Percentiles rank a stretch among this genome's conserved stretches.
phyloP scores from a whole-genome alignment of 176 grass and related monocot species.

The maize (Zea mays) region DNA sequence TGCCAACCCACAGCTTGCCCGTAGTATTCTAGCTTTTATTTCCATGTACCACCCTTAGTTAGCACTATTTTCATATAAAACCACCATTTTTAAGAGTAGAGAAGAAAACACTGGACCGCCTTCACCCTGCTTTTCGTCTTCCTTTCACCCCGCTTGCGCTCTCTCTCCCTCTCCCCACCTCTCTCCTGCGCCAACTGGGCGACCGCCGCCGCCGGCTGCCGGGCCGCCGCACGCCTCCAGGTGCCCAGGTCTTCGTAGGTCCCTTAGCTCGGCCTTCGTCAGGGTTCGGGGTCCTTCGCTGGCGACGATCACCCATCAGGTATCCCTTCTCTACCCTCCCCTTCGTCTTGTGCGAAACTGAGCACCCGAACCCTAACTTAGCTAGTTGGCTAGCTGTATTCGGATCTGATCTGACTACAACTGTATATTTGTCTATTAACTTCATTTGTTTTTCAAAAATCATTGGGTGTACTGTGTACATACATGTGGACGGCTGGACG shows the following conservation, averaged over 20 bases:
- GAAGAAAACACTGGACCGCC: neutral
- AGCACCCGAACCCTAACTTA: neutral
- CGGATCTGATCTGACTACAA: conserved; percentile 7
- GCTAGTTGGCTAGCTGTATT: neutral
- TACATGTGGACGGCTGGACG: neutral
- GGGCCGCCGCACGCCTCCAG: neutral
- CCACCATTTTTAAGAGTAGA: neutral
- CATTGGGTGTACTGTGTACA: neutral
- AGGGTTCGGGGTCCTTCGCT: neutral
- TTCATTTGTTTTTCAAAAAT: neutral
- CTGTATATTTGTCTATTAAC: neutral
- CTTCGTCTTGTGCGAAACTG: neutral
- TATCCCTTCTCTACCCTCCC: too few species aligned
- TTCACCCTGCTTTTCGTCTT: neutral
- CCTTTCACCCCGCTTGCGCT: neutral
- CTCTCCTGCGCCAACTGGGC: conserved; percentile 4
- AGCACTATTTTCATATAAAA: neutral
- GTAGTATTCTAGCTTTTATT: conserved; percentile 21
- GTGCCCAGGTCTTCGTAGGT: neutral
- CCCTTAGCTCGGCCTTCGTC: neutral
- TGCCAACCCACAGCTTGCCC: conserved; percentile 40
- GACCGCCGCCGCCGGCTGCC: neutral
- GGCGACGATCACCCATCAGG: neutral
- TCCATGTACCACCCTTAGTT: neutral
- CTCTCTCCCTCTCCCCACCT: neutral